Evolutionary conservation across 192 early-diverging fungal genomes (phyloP), one percentile per base, ranked within the genome.

Genomic region (Allomyces javanicus): DNA sequence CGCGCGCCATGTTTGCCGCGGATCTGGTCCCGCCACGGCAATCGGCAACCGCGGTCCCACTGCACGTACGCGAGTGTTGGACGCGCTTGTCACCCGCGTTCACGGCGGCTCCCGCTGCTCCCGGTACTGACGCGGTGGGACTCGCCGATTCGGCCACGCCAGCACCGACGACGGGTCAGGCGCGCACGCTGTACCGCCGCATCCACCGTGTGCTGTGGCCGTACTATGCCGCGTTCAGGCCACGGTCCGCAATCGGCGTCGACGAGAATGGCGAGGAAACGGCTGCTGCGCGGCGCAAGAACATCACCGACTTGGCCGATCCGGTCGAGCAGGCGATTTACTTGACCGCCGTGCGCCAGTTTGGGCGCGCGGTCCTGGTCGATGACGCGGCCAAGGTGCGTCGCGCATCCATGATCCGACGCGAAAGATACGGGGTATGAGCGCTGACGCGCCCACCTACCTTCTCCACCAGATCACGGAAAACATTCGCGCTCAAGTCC

Each of bases 391-490:
- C 33, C 33, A 40, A 40, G 33, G 33, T 40, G 7, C 33, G 7
- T 7, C 33, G 26, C 33, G 3, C 33, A 40, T 9, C 33, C 33
- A 40, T 40, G 33, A 40, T 40, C 33, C 7, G 33, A 40, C 33
- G 33, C 33, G 33, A 40, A 3, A 40, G 9, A 7, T 7, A 9
- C 77, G 73, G 63, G 55, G 64, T 61, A 23, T 24, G 11, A 19
- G 1, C 10, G 21, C 25, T 19, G 17, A 64, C 9, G n/a, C 17
- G 7, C 9, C 33, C 7, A 40, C 33, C 3, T 19, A 9, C 55
- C 21, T 1, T 25, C 43, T 26, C 33, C 44, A 67, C 62, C 25
- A 25, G 11, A 26, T 64, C 24, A 44, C 21, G 25, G 22, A 55
- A 1, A 23, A 43, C 40, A 24, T 25, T 25, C 44, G 66, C 22